Evolutionary conservation across 2,329 filamentous ascomycete species (phyloP).

Genomic region (Aspergillus niger): DNA sequence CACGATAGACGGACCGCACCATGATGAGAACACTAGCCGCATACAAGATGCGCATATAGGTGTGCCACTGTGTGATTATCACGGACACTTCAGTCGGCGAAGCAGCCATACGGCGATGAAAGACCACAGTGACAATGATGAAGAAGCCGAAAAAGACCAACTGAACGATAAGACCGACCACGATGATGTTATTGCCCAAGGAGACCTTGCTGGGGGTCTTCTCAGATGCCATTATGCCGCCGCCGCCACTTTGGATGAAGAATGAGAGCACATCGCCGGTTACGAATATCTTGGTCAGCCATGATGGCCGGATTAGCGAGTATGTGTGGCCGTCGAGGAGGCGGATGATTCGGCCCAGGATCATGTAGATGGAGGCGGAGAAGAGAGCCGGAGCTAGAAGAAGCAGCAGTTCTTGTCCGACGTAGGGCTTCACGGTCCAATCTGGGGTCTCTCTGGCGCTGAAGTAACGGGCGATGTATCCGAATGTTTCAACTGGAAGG

Average conservation of each 20-base stretch:
- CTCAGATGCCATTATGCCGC: not conserved
- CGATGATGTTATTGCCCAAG: not conserved
- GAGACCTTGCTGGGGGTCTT: not conserved
- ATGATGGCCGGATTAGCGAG: not conserved
- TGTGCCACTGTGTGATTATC: not conserved
- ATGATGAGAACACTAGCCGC: not conserved
- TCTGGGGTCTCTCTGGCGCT: slow-evolving; percentile 1
- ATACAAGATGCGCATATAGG: not conserved
- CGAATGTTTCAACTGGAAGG: not conserved
- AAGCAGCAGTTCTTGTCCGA: not conserved
- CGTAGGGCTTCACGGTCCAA: slow-evolving; percentile 1
- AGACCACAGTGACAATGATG: not conserved
- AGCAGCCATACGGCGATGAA: not conserved
- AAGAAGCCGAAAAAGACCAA: not conserved
- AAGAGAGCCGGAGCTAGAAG: slow-evolving; percentile 2
- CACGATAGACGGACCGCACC: not conserved
- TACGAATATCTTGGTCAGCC: slow-evolving; percentile 1
- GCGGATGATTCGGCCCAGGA: not conserved
- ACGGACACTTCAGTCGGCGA: not conserved
- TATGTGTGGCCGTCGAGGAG: not conserved
- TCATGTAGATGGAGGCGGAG: slow-evolving; percentile 5
- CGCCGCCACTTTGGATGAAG: slow-evolving; percentile 4
- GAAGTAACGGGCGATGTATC: not conserved
- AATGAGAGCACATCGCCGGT: slow-evolving; percentile 3
- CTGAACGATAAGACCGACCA: not conserved